phyloP scores from a whole-genome alignment of 2,329 filamentous ascomycete species.

The Coniochaeta sp. region DNA sequence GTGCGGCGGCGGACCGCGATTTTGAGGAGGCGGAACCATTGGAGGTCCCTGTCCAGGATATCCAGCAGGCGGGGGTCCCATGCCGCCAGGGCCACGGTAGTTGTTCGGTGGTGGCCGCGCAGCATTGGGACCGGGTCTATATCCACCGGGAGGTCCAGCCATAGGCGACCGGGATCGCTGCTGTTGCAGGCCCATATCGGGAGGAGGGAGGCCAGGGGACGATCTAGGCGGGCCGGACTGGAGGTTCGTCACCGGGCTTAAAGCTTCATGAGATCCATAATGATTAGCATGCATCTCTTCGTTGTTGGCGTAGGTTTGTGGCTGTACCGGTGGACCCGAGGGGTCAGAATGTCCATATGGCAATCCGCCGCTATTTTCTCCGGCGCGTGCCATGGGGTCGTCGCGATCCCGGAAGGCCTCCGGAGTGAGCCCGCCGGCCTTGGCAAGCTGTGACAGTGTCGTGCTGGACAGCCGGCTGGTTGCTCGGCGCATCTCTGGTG shows the following conservation, averaged over 20 bases:
- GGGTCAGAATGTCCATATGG: constrained; percentile 24
- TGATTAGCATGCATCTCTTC: constrained; percentile 48
- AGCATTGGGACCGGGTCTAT: constrained; percentile 20
- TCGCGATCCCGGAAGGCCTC: constrained; percentile 21
- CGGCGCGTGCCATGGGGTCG: constrained; percentile 14
- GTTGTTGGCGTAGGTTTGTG: constrained; percentile 38
- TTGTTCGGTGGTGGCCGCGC: constrained; percentile 18
- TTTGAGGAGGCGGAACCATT: not conserved
- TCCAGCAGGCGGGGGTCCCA: not conserved
- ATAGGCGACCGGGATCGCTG: constrained; percentile 39
- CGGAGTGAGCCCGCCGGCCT: constrained; percentile 50
- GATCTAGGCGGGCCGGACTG: constrained; percentile 22
- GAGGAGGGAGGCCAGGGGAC: constrained; percentile 32
- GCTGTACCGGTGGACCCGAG: constrained; percentile 42
- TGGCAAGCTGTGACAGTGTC: constrained; percentile 74
- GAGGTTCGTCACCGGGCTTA: constrained; percentile 27
- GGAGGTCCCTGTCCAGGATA: not conserved
- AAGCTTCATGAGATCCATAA: constrained; percentile 45
- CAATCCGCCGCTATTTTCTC: constrained; percentile 22
- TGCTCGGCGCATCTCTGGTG: constrained; percentile 70
- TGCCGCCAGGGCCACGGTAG: constrained; percentile 12
- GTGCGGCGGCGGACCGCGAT: not conserved
- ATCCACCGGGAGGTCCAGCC: constrained; percentile 23
- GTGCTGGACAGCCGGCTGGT: constrained; percentile 78
- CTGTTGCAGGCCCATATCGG: constrained; percentile 30